Evolutionary conservation across 768 basidiomycete genomes (phyloP).

Genomic region (Boletellus emodensis): DNA sequence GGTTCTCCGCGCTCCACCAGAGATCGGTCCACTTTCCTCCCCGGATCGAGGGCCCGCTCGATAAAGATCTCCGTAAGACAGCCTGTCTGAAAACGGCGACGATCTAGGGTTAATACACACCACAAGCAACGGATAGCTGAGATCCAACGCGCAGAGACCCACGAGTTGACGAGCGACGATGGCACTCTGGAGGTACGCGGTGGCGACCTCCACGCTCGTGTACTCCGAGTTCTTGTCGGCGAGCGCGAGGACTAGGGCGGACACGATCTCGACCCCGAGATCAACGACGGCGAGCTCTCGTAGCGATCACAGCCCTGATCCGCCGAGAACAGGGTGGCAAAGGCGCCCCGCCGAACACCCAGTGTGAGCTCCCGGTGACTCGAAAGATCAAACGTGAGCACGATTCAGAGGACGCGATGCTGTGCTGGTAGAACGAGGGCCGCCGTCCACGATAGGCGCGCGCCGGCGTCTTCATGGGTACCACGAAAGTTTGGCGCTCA

Average conservation of each 20-base stretch:
- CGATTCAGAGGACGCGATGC: no score
- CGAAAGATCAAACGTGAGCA: no score
- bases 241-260: constrained; percentile 19
- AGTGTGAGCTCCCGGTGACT: no score
- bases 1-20: constrained; percentile 15
- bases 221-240: constrained; percentile 18
- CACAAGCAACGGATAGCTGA: no score
- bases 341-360: no score
- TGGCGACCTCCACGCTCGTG: constrained; percentile 26
- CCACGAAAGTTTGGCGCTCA: no score
- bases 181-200: constrained; percentile 29
- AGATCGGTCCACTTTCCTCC: constrained; percentile 23
- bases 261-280: constrained; percentile 25
- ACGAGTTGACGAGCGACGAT: constrained; percentile 26
- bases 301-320: constrained; percentile 15
- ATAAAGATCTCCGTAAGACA: constrained; percentile 29
- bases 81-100: constrained; percentile 17
- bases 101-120: no score
- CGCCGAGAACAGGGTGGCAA: no score
- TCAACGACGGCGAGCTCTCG: constrained; percentile 20
- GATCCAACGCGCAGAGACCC: background rate
- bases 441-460: no score
- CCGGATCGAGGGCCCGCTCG: constrained; percentile 22
- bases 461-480: no score
- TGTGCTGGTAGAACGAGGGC: no score